These are phyloP conservation scores for Spizellomyces sp. DNA, from an alignment of 192 early-diverging fungal genomes.

Conservation along the genomic window DNA sequence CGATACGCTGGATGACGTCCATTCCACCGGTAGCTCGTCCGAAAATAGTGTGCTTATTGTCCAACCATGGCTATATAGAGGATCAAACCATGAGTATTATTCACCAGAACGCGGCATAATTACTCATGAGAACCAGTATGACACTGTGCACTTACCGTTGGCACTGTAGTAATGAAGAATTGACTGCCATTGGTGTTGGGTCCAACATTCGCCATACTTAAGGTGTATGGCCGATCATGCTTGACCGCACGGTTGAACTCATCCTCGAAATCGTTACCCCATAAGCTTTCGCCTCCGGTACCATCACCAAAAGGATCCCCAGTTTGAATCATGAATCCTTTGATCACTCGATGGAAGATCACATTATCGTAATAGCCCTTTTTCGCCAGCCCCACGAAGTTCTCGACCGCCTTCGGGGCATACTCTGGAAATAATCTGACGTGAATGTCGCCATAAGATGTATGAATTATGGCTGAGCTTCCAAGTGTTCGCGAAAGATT, in stretches of 20 bases:
- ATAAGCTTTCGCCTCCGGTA: constrained; percentile 91
- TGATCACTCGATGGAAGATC: constrained; percentile 97
- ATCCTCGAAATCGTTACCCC: constrained; percentile 93
- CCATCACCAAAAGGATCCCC: constrained; percentile 78
- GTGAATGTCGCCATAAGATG: constrained; percentile 90
- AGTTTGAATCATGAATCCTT: constrained; percentile 96
- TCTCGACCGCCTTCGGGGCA: constrained; percentile 93
- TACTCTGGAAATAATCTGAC: constrained; percentile 86
- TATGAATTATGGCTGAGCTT: constrained; percentile 79
- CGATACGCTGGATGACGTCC: constrained; percentile 90
- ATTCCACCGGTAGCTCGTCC: constrained; percentile 86
- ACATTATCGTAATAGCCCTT: constrained; percentile 88
- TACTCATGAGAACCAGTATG: constrained; percentile 17
- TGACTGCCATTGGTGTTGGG: constrained; percentile 89
- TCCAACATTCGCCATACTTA: constrained; percentile 93
- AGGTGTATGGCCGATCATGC: constrained; percentile 88
- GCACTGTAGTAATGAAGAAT: constrained; percentile 94
- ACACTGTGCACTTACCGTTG: constrained; percentile 64
- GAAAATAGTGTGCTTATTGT: constrained; percentile 97
- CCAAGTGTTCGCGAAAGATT: constrained; percentile 63
- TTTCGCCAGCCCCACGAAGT: constrained; percentile 85
- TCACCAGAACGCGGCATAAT: background rate
- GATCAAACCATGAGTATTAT: background rate
- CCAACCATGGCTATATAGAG: constrained; percentile 79
- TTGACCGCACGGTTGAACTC: constrained; percentile 77